Evolutionary conservation across 2,329 filamentous ascomycete genomes (phyloP), one percentile per base, ranked within the genome.

Genomic region (Coniella lustricola): DNA sequence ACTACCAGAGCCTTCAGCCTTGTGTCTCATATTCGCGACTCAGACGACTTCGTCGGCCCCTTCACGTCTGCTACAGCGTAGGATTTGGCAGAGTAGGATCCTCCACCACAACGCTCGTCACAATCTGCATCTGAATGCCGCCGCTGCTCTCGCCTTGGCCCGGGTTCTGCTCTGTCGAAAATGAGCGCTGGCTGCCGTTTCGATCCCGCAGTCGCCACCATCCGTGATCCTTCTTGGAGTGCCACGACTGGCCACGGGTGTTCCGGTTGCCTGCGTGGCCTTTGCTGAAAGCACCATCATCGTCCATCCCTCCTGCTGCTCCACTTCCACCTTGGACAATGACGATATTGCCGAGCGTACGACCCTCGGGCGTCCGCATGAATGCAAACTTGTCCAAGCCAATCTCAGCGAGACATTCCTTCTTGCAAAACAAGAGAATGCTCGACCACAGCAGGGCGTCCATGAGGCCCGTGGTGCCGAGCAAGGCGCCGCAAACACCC

Each of bases 401-500:
- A 0, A 70, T 70, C 16, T 76, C 71, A 10, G 70, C 65, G 0
- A 61, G 61, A 1, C 68, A 65, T 3, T 65, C 63, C 2, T 54
- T 54, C 34, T 69, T 67, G 8, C 71, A 57, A 0, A 60, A 59
- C 49, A 79, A 79, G 29, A 80, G 65, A 46, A 80, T 77, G n/a
- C 70, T 66, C 3, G 73, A 70, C 54, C 79, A 81, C 3, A 81
- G 59, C 0, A 75, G 50, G 7, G 77, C 75, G 52, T 81, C 77
- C 7, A 79, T 64, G 63, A 70, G 75, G 9, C 77, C 77, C 49
- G 78, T 78, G 25, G 69, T 74, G 0, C 74, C 72, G 29, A 83
- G 77, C 63, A 84, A 73, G 1, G 71, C 69, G 2, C 79, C 81
- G 0, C 80, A 76, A 1, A 77, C 75, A 0, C 76, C 72, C 75